Evolutionary conservation across 306 rosid genomes (phyloP), one percentile per base, ranked within the genome.

Genomic region (Citrullus colocynthis): DNA sequence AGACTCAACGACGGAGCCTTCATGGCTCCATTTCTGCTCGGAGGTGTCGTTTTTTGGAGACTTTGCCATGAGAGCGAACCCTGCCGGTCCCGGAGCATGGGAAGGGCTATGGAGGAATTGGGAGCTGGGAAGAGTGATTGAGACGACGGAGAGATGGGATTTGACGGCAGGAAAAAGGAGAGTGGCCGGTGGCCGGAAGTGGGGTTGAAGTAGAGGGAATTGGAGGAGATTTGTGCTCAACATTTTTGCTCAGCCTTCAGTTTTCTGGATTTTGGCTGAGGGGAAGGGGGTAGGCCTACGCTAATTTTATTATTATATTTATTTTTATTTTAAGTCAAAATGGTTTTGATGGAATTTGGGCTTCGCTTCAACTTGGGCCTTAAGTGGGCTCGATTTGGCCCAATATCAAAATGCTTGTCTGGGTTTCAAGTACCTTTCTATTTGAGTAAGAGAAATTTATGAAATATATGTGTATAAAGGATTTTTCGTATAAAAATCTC

Each of bases 11-110:
- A 88, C 80, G 2, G 84, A 57, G 16, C 91, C 91, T 74, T 83
- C 87, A 7, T 79, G 81, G 80, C 74, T 87, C 81, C 70, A 80
- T 80, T 87, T 87, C 81, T 87, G 87, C 76, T 87, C 84, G 71
- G 81, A 66, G 30, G 18, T 65, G 12, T 83, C 88, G 2, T 45
- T 44, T 72, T 80, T 82, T 36, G 83, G 86, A 41, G 89, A 39
- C 30, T 82, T 85, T 3, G 83, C 82, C 84, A 66, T 48, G 62
- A 21, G 74, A 45, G 48, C 75, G 11, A 85, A 28, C 3, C 71
- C 15, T 0, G 32, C 41, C n/a, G 37, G 30, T 0, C 20, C 34
- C n/a, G 37, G 30, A 21, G 58, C 75, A 75, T 60, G 72, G 54
- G 65, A 80, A 8, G 39, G 32, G 75, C 13, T 74, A 57, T 52